Base-by-base conservation (phyloP, 1,284 basidiomycete species). In the Macrocystidia cucumis region DNA sequence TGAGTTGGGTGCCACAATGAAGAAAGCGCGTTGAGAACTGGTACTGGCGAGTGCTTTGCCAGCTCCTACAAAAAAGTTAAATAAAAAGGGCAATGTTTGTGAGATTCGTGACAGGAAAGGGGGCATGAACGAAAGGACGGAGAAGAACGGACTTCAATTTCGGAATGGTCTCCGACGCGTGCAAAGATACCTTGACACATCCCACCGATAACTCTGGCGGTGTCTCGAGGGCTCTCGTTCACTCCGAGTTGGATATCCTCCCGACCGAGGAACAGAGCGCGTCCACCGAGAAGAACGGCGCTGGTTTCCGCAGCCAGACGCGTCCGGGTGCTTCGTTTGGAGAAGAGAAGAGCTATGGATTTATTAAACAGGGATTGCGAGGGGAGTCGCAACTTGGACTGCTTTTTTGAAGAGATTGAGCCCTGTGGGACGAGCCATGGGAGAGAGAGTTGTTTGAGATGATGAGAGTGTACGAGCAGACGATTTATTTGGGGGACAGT, bases 181-280 rank as follows among this genome's bases (percentile, higher is more conserved):
- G 95, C 96, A 65, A 98, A 97, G 46, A 98, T 91, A 12, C 95
- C 96, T 59, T 98, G 85, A 38, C 84, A 87, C 93, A 98, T 97
- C 11, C 89, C 88, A 12, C 89, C 83, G 43, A 96, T 75, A 9
- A 98, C 89, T 12, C 85, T 72, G 9, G 90, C 85, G 0, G 88
- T 82, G 63, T 98, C 96, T 32, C 85, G 69, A 12, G 82, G 57
- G 27, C 67, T 80, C 71, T 98, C 95, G 59, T 98, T 98, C 21
- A 98, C 93, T 35, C 95, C 95, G 20, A 98, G 69, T 53, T 98
- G 95, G 41, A 98, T 96, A 56, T 98, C 95, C 1, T 85, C 79
- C 27, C 66, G 67, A 2, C 92, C 90, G n/a, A 98, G 67, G 62
- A 98, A 98, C 47, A 98, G 70, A 0, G 92, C 79, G n/a, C 83